Conservation (phyloP, 148 eudicot species). For the Rhododendron ferrugineum region DNA sequence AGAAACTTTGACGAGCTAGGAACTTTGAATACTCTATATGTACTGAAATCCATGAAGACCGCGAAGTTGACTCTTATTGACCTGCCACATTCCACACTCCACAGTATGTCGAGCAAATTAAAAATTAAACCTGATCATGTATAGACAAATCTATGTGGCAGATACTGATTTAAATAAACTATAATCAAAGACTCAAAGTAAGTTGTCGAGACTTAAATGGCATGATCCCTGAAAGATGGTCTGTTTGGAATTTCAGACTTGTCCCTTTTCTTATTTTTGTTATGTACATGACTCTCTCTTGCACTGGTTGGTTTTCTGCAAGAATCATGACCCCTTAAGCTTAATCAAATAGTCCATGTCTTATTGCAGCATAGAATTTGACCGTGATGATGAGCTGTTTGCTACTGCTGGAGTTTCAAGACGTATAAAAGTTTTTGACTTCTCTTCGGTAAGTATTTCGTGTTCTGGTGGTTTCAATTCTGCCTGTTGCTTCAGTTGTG, state of each 20-base stretch:
- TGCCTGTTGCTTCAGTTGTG: not conserved
- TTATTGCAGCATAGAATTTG: conserved; percentile 62
- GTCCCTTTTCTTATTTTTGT: not conserved
- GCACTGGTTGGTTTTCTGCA: not conserved
- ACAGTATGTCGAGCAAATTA: not conserved
- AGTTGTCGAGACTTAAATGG: not conserved
- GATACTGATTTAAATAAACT: not conserved
- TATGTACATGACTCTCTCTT: not conserved
- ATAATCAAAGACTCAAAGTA: not conserved
- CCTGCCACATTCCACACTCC: not conserved
- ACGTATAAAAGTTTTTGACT: conserved; percentile 59
- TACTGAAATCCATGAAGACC: not conserved
- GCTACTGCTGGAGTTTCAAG: conserved; percentile 71
- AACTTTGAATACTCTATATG: not conserved
- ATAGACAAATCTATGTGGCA: not conserved
- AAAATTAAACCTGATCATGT: not conserved
- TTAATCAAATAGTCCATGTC: not conserved
- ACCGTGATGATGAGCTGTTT: conserved; percentile 64
- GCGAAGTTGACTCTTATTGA: not conserved
- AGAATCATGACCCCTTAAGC: not conserved
- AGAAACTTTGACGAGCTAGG: not conserved
- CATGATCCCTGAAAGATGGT: not conserved
- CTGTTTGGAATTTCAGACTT: not conserved
- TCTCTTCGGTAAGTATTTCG: conserved; percentile 48
- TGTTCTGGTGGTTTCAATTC: conserved; percentile 3